Evolutionary conservation across 345 rosid genomes (phyloP).

Genomic region (Dipteronia dyeriana): DNA sequence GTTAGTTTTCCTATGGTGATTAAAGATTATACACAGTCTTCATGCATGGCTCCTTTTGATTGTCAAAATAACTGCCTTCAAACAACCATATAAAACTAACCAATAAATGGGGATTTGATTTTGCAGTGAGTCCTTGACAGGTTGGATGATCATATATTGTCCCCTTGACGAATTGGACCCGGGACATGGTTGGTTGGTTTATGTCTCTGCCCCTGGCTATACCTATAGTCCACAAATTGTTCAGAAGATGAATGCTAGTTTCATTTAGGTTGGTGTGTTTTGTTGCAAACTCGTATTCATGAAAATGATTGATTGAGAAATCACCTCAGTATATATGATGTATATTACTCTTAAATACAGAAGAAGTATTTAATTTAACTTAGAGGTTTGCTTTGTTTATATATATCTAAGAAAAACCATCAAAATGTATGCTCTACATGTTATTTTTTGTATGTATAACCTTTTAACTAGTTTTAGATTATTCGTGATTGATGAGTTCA

Average conservation of each 20-base stretch:
- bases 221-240: background rate
- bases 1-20: no score
- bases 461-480: background rate
- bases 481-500: background rate
- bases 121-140: slow-evolving; percentile 26
- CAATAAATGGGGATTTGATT: background rate
- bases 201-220: background rate
- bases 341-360: background rate
- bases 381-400: background rate
- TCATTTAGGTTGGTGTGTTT: background rate
- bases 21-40: background rate
- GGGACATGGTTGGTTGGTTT: background rate
- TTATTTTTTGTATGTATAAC: background rate
- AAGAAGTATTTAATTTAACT: background rate
- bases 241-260: background rate
- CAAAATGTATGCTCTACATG: background rate
- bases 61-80: background rate
- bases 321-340: background rate
- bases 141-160: background rate
- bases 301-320: background rate
- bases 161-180: background rate
- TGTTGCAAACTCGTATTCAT: background rate
- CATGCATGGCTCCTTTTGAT: background rate
- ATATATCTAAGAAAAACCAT: background rate
- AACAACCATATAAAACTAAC: background rate